phyloP scores from a whole-genome alignment of 1,284 basidiomycete species.

The Pascua guehoae region DNA sequence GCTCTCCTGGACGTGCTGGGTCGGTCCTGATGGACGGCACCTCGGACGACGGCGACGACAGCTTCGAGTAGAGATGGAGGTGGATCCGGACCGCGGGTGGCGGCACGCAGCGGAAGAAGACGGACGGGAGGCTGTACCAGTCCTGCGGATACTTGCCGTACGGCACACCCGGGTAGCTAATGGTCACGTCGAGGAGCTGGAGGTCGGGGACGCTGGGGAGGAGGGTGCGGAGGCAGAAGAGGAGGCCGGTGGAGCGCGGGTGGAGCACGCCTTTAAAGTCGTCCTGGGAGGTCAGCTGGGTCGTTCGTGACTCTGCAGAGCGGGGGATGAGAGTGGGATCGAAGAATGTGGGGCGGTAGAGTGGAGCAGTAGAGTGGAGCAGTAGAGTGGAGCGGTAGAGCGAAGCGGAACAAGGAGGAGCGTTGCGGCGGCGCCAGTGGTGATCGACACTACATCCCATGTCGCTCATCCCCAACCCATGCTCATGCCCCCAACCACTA shows the following conservation, averaged over 20 bases:
- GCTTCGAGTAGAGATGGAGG: slow-evolving; percentile 64
- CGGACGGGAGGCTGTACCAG: slow-evolving; percentile 69
- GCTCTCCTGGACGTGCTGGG: background rate
- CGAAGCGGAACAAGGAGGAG: background rate
- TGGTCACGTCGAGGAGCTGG: slow-evolving; percentile 80
- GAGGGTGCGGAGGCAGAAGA: slow-evolving; percentile 77
- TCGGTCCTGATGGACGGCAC: slow-evolving; percentile 27
- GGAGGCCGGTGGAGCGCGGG: slow-evolving; percentile 85
- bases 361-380: background rate
- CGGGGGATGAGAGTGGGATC: too few relatives aligned
- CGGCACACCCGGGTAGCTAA: slow-evolving; percentile 77
- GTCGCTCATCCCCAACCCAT: too few relatives aligned
- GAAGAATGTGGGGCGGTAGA: background rate
- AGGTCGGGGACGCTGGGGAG: slow-evolving; percentile 71
- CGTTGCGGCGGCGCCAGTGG: background rate
- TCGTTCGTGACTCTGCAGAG: too few relatives aligned
- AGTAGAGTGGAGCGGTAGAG: background rate
- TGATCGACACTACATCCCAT: too few relatives aligned
- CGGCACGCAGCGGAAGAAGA: slow-evolving; percentile 76
- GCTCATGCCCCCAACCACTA: too few relatives aligned
- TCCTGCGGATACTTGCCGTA: slow-evolving; percentile 49
- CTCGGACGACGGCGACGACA: slow-evolving; percentile 38
- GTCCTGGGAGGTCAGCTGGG: slow-evolving; percentile 52
- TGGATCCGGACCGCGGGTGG: slow-evolving; percentile 87
- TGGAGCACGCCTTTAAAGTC: slow-evolving; percentile 77